Conservation (phyloP, 805 yeast genomes). For the Dipodascopsis uninucleata region DNA sequence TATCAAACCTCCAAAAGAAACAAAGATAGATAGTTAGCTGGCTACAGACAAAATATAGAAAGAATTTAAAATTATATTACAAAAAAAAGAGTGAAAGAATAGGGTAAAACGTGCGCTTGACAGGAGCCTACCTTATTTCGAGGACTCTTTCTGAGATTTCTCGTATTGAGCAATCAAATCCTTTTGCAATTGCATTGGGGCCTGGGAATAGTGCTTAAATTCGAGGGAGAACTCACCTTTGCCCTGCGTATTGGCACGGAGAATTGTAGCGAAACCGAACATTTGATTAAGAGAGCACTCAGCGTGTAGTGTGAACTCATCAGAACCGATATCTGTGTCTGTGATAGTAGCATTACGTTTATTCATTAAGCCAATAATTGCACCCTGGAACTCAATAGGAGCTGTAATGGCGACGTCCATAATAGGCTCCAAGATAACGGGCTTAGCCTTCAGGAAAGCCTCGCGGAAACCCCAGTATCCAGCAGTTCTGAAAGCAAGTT, state of each 20-base stretch:
- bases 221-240: conserved; percentile 97
- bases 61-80: no score
- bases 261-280: conserved; percentile 93
- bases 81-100: no score
- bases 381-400: conserved; percentile 94
- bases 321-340: conserved; percentile 91
- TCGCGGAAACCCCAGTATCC: conserved; percentile 87
- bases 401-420: conserved; percentile 92
- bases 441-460: conserved; percentile 78
- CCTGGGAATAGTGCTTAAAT: conserved; percentile 87
- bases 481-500: conserved; percentile 90
- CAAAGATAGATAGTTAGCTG: no score
- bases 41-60: no score
- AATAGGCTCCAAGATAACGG: conserved; percentile 91
- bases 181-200: conserved; percentile 83
- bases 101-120: no score
- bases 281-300: conserved; percentile 95
- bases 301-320: conserved; percentile 88
- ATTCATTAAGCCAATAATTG: conserved; percentile 84
- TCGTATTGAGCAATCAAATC: conserved; percentile 81
- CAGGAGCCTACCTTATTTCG: no score
- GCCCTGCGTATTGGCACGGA: conserved; percentile 97
- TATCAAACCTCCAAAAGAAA: no score
- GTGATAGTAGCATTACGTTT: conserved; percentile 87
- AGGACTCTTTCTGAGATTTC: conserved; percentile 46